A percentile compares a stretch with the other conserved stretches of the same genome.
phyloP scores from a whole-genome alignment of 257 asterid species.

The Lithospermum erythrorhizon region DNA sequence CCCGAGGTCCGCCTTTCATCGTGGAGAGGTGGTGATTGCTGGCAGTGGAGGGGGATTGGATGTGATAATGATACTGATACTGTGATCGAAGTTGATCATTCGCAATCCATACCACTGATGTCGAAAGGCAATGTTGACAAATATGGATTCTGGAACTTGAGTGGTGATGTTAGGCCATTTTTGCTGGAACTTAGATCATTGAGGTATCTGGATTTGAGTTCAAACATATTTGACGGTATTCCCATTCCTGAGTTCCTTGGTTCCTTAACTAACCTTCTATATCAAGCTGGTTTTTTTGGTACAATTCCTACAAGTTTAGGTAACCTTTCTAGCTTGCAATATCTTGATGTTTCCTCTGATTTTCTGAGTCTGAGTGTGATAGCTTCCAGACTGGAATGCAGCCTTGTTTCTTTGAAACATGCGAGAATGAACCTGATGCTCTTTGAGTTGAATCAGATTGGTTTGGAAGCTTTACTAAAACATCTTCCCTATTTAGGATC shows the following conservation, averaged over 20 bases:
- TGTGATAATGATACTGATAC: conserved; percentile 23
- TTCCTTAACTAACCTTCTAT: conserved; percentile 26
- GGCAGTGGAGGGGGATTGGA: conserved; percentile 29
- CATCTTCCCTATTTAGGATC: conserved; percentile 26
- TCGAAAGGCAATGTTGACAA: conserved; percentile 4
- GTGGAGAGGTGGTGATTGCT: conserved; percentile 38
- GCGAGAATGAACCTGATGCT: conserved; percentile 36
- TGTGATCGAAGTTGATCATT: conserved; percentile 28
- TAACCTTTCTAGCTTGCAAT: conserved; percentile 31
- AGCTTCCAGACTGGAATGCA: conserved; percentile 24
- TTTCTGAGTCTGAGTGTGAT: conserved; percentile 14
- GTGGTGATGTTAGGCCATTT: conserved; percentile 47
- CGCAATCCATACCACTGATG: conserved; percentile 21
- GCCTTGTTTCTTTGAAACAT: conserved; percentile 30
- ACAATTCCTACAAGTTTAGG: conserved; percentile 26
- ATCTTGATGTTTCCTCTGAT: conserved; percentile 18
- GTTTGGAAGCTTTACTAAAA: no score
- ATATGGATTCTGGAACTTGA: conserved; percentile 38
- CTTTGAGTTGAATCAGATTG: conserved; percentile 25
- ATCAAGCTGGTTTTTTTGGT: conserved; percentile 38
- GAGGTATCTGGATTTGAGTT: conserved; percentile 37
- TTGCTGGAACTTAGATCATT: conserved; percentile 26
- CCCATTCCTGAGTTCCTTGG: conserved; percentile 33
- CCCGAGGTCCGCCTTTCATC: conserved; percentile 34
- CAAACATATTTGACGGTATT: conserved; percentile 30